Conservation (phyloP, 2,329 filamentous ascomycete species). For the Coniochaeta sp. region DNA sequence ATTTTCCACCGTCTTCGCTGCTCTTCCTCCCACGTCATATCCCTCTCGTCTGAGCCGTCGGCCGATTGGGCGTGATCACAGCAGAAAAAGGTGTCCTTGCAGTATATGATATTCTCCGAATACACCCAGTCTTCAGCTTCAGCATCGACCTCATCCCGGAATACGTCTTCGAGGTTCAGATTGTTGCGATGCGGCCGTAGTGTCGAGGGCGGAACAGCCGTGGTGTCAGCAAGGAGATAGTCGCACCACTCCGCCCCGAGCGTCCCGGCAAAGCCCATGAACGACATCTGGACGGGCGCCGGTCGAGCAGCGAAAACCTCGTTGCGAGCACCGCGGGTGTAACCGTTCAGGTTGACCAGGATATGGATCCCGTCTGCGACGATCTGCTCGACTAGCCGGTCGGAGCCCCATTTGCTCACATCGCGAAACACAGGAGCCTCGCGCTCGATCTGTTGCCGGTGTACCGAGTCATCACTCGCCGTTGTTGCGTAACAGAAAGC, state of each 20-base stretch:
- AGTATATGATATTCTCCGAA: slow-evolving; percentile 93
- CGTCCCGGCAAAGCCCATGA: slow-evolving; percentile 98
- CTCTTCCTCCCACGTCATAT: slow-evolving; percentile 76
- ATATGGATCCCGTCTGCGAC: slow-evolving; percentile 86
- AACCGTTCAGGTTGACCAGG: slow-evolving; percentile 94
- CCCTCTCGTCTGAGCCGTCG: slow-evolving; percentile 54
- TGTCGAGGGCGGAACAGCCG: slow-evolving; percentile 75
- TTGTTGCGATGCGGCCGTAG: slow-evolving; percentile 75
- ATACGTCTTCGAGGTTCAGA: slow-evolving; percentile 63
- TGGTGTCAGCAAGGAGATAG: slow-evolving; percentile 86
- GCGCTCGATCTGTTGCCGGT: slow-evolving; percentile 86
- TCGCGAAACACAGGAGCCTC: slow-evolving; percentile 90
- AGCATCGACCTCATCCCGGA: slow-evolving; percentile 57
- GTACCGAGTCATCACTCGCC: slow-evolving; percentile 77
- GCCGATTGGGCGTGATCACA: slow-evolving; percentile 94
- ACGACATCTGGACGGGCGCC: slow-evolving; percentile 96
- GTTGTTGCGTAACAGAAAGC: slow-evolving; percentile 97
- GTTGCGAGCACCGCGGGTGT: slow-evolving; percentile 92
- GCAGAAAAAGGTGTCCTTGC: slow-evolving; percentile 93
- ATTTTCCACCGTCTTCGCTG: slow-evolving; percentile 79
- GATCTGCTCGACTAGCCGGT: slow-evolving; percentile 80
- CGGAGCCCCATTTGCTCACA: slow-evolving; percentile 78
- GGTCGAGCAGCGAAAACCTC: slow-evolving; percentile 94
- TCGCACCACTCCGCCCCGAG: slow-evolving; percentile 98
- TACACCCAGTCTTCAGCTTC: slow-evolving; percentile 83